Percentiles rank a stretch among this genome's conserved stretches.
Evolutionary conservation across 1,139 yeast species (phyloP).

Genomic region (Yamadazyma spencermartinsiae): DNA sequence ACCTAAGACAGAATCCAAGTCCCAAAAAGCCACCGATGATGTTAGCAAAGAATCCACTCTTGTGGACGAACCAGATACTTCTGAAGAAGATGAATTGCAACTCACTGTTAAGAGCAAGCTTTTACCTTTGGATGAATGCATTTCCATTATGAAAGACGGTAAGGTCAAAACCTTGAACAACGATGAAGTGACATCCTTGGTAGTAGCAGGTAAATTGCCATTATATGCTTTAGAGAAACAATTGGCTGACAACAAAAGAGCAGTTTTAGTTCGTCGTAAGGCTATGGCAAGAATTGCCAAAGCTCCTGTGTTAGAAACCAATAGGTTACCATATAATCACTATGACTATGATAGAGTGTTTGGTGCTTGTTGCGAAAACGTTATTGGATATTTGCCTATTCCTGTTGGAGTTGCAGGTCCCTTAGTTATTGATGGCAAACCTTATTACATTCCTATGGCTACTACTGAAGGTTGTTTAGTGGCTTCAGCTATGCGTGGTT

Average conservation of each 20-base stretch:
- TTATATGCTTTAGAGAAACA: constrained; percentile 92
- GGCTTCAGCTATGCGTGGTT: constrained; percentile 98
- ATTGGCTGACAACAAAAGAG: constrained; percentile 82
- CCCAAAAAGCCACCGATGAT: not conserved
- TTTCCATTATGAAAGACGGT: constrained; percentile 67
- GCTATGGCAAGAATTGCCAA: constrained; percentile 82
- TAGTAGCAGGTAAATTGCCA: constrained; percentile 78
- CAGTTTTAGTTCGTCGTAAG: constrained; percentile 88
- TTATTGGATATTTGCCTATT: constrained; percentile 91
- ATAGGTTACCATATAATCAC: constrained; percentile 72
- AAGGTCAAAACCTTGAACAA: constrained; percentile 63
- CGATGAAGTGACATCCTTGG: constrained; percentile 73
- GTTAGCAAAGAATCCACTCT: constrained; percentile 5
- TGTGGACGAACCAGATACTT: constrained; percentile 13
- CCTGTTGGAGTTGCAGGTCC: constrained; percentile 99
- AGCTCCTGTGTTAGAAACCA: constrained; percentile 75
- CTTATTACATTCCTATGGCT: constrained; percentile 96
- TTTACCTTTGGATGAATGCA: constrained; percentile 61
- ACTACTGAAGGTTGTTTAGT: constrained; percentile 98
- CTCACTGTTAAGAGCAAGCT: constrained; percentile 24
- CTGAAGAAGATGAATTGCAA: constrained; percentile 22
- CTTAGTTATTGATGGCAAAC: constrained; percentile 79
- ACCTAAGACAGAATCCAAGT: constrained; percentile 19
- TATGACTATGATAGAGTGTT: constrained; percentile 95
- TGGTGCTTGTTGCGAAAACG: constrained; percentile 99